Base-by-base conservation (phyloP, 2,329 filamentous ascomycete genomes). In the Microsporum canis region DNA sequence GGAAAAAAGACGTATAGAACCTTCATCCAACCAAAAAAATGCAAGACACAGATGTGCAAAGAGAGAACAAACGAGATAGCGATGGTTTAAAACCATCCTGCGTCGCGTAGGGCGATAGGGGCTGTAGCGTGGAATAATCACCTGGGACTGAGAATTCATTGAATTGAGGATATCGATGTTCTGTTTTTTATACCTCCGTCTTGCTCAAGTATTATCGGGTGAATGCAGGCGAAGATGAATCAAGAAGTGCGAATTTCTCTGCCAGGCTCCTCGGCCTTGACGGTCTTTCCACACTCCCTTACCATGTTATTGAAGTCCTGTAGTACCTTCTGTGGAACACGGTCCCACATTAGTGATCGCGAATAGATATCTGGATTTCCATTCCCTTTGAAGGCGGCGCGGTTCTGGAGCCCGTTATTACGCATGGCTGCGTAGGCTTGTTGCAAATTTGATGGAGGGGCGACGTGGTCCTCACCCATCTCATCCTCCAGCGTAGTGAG, bases 271-370 rank as follows among this genome's bases (percentile, higher is more conserved):
- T 73, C 70, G 60, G 71, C 69, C 60, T 75, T 74, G 51, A 71
- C 68, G 17, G 69, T 66, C 34, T 63, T 47, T 5, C 70, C 69
- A 75, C 82, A 87, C 70, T 94, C 88, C 65, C 88, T 84, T 68
- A 96, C 88, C 83, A 95, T 91, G 75, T 89, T 88, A 69, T 88
- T 89, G 78, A 97, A 97, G 72, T 92, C 90, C 68, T 86, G 85
- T 60, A 99, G 90, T 57, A 97, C 91, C 66, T 97, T 91, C 68
- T 85, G 83, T 12, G 94, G 91, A 68, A 97, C 91, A 75, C 91
- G 89, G 70, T 96, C 91, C 89, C 90, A 96, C 62, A 97, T 84
- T 64, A 97, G 81, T 64, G 90, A 95, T 62, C 92, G 84, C 38
- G 91, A 95, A 77, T 96, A 96, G 47, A 96, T 89, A 69, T 96